These are phyloP conservation scores for Microdochium nivale DNA, from an alignment of 2,329 filamentous ascomycete species.

Conservation along the genomic window DNA sequence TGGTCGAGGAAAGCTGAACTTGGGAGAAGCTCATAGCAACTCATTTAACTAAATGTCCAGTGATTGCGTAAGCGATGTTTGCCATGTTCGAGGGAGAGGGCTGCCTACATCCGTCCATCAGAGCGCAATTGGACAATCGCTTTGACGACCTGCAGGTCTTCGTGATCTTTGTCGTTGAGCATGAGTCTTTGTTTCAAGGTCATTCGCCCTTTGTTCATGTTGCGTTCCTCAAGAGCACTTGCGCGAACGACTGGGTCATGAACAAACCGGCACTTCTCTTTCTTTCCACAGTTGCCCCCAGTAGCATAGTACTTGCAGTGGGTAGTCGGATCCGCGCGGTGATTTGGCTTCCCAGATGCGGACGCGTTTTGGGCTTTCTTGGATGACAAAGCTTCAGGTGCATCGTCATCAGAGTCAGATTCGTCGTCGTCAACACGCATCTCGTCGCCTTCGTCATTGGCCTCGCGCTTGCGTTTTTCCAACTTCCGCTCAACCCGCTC, in stretches of 20 bases:
- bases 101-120: neutral
- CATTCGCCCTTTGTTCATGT: constrained; percentile 56
- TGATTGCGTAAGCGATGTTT: neutral
- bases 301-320: constrained; percentile 67
- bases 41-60: neutral
- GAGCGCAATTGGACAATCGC: constrained; percentile 54
- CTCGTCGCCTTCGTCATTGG: constrained; percentile 59
- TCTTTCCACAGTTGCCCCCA: constrained; percentile 61
- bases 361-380: constrained; percentile 19
- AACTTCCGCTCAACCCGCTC: constrained; percentile 63
- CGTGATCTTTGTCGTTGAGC: constrained; percentile 60
- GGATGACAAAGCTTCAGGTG: constrained; percentile 49
- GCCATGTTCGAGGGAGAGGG: neutral
- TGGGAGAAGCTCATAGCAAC: neutral
- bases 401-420: constrained; percentile 47
- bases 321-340: constrained; percentile 47
- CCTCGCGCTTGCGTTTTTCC: constrained; percentile 57
- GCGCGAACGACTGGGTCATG: constrained; percentile 57
- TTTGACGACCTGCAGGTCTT: constrained; percentile 57
- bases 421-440: constrained; percentile 40
- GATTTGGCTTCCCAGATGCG: constrained; percentile 8
- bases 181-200: constrained; percentile 58
- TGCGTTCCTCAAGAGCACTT: constrained; percentile 54
- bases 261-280: constrained; percentile 67
- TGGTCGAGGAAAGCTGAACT: too few relatives aligned